Evolutionary conservation across 257 asterid species (phyloP).

Genomic region (Coffea eugenioides): DNA sequence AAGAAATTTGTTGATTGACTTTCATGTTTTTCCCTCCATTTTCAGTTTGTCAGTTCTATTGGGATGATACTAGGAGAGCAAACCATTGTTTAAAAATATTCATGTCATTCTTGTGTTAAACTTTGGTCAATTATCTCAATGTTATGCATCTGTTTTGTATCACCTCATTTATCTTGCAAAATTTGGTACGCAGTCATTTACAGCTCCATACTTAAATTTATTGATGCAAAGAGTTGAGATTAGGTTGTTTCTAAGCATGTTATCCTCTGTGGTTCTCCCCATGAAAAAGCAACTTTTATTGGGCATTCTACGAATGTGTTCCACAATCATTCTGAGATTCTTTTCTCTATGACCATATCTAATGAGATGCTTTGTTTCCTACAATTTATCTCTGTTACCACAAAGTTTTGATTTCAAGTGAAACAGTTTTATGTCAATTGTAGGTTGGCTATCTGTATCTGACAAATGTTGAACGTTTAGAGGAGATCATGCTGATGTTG

Average conservation of each 20-base stretch:
- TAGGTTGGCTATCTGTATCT: constrained; percentile 91
- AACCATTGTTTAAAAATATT: not conserved
- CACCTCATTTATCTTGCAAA: not conserved
- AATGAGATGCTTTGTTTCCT: not conserved
- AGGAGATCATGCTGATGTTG: constrained; percentile 74
- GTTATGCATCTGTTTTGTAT: not conserved
- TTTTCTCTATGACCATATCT: not conserved
- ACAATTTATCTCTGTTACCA: not conserved
- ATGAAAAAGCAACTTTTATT: not conserved
- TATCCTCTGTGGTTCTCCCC: not conserved
- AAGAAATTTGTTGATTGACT: not conserved
- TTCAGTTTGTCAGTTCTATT: not conserved
- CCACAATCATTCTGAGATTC: not conserved
- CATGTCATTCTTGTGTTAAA: not conserved
- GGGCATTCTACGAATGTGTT: not conserved
- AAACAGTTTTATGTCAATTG: constrained; percentile 15
- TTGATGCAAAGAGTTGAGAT: not conserved
- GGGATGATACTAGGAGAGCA: not conserved
- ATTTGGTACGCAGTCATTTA: no score
- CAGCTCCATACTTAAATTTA: no score
- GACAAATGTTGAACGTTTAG: constrained; percentile 70
- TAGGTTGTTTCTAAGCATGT: not conserved
- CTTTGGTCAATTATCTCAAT: not conserved
- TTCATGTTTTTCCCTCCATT: not conserved
- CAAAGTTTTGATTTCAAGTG: constrained; percentile 3